Evolutionary conservation across 1,139 yeast species (phyloP), one percentile per base, ranked within the genome.

Genomic region (Diutina mesorugosa): DNA sequence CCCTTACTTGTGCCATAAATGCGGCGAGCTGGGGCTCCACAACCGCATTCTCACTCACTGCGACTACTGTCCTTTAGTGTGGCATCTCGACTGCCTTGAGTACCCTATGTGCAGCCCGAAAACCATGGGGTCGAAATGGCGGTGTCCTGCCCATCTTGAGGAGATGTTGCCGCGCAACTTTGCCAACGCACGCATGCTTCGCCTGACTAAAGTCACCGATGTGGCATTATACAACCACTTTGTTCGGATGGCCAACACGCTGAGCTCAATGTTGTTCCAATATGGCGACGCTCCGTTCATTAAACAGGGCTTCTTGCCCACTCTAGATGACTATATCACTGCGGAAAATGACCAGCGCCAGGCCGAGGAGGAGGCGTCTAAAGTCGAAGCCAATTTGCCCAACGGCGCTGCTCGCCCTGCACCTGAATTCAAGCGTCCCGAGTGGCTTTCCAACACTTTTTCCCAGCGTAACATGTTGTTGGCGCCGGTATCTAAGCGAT

Each of bases 71-170:
- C 76, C 86, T 0, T 74, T 87, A n/a, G 80, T 85, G 14, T 93
- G 97, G 96, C 99, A 93, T 68, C 71, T 91, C 54, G 98, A 93
- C 69, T 93, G 99, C 68, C 69, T 93, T 12, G 77, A 78, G 53
- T 87, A 89, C 9, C 96, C 97, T 1, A 70, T 89, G 64, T 78
- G 87, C 28, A 77, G 85, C 7, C 81, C 86, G n/a, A 89, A 90
- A 64, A 82, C 87, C 29, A 70, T 90, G 50, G 95, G 96, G 1
- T 77, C 80, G 51, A 88, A 88, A 66, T 93, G 99, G 99, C 84
- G 83, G 69, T 93, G 99, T 67, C 99, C 98, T 0, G 84, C 88
- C 63, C 99, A 93, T 69, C 80, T 83, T 14, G 89, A 83, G 54
- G 77, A 78, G 55, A 71, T 85, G 8, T 64, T 81, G 4, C 79